A percentile compares a stretch with the other conserved stretches of the same genome.
Evolutionary conservation across 2,329 filamentous ascomycete species (phyloP).

Genomic region (Aspergillus amoenus): DNA sequence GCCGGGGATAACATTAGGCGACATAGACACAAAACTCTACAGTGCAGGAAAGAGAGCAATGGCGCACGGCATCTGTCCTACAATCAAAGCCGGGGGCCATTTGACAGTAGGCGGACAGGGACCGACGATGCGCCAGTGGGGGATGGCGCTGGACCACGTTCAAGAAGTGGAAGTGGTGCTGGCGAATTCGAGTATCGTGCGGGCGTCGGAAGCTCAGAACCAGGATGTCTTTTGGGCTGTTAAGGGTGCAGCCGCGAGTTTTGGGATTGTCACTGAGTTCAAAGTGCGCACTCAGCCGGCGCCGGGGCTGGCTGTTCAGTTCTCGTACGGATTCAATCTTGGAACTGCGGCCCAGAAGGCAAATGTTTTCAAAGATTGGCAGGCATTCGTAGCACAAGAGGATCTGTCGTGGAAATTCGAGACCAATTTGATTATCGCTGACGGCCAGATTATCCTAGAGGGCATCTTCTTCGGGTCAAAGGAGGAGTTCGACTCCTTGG

Average conservation of each 20-base stretch:
- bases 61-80: constrained; percentile 39
- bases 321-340: constrained; percentile 55
- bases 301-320: constrained; percentile 53
- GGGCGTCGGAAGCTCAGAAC: constrained; percentile 28
- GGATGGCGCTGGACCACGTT: constrained; percentile 53
- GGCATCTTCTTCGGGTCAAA: constrained; percentile 63
- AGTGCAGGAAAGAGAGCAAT: constrained; percentile 35
- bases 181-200: constrained; percentile 36
- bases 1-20: constrained; percentile 30
- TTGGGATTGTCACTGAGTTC: constrained; percentile 42
- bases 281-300: constrained; percentile 36
- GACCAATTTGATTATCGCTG: constrained; percentile 56
- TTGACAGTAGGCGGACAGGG: constrained; percentile 41
- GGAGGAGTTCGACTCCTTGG: constrained; percentile 52
- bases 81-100: constrained; percentile 43
- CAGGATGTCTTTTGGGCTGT: constrained; percentile 37
- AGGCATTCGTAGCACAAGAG: constrained; percentile 55
- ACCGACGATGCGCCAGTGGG: constrained; percentile 48
- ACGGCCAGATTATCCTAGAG: constrained; percentile 56
- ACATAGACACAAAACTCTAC: constrained; percentile 32
- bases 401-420: constrained; percentile 59
- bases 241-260: constrained; percentile 37
- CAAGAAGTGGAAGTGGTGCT: constrained; percentile 49
- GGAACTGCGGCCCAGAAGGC: constrained; percentile 51
- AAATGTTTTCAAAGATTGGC: constrained; percentile 57